Evolutionary conservation across 768 basidiomycete genomes (phyloP).

Genomic region (Naganishia vaughanmartiniae): DNA sequence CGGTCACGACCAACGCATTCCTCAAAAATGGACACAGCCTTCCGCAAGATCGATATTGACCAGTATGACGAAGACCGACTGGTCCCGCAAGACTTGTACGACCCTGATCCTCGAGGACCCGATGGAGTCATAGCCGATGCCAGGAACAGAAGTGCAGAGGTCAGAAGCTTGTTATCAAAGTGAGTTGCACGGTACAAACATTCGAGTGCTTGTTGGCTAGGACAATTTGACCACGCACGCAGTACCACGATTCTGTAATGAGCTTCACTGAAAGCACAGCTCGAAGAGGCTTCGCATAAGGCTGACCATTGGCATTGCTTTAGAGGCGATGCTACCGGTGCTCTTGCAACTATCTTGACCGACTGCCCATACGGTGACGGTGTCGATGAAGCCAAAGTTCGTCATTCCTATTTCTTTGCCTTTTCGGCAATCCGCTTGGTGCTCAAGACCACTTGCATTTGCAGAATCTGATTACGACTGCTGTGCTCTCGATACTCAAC

Average conservation of each 20-base stretch:
- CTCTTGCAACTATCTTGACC: slow-evolving; percentile 68
- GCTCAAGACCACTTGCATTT: background rate
- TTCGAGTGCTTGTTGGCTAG: background rate
- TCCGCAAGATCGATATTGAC: slow-evolving; percentile 93
- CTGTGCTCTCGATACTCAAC: slow-evolving; percentile 83
- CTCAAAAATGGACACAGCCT: slow-evolving; percentile 56
- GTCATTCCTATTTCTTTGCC: slow-evolving; percentile 27
- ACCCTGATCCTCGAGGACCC: slow-evolving; percentile 77
- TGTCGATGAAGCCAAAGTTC: slow-evolving; percentile 86
- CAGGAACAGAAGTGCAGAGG: slow-evolving; percentile 68
- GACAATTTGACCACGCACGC: too few species aligned
- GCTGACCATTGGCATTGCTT: background rate
- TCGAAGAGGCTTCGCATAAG: background rate
- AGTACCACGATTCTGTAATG: too few species aligned
- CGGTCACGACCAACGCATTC: background rate
- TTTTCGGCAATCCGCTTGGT: background rate
- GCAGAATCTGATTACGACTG: slow-evolving; percentile 74
- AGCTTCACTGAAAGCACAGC: background rate
- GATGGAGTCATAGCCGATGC: slow-evolving; percentile 70
- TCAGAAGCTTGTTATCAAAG: slow-evolving; percentile 72
- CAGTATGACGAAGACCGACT: slow-evolving; percentile 86
- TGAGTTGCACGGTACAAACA: slow-evolving; percentile 52
- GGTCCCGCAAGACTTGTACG: slow-evolving; percentile 78
- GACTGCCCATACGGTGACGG: slow-evolving; percentile 83
- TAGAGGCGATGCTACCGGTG: slow-evolving; percentile 75